Evolutionary conservation across 1,284 basidiomycete genomes (phyloP).

Genomic region (Rhodotorula sp.): DNA sequence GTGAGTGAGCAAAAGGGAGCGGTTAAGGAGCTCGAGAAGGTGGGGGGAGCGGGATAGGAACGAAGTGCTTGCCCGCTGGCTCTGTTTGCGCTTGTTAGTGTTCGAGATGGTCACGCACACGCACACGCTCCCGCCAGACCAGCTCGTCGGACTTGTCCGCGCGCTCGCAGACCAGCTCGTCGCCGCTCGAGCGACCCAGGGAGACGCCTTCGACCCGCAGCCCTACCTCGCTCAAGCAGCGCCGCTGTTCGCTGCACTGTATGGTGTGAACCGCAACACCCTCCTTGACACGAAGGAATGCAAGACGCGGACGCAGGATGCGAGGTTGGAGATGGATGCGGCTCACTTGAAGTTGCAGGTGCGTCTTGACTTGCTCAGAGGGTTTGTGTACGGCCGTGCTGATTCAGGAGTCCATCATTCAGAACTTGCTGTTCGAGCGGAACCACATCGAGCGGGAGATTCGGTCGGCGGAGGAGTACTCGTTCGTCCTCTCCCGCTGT

Average conservation of each 20-base stretch:
- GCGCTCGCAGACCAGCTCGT: conserved; percentile 35
- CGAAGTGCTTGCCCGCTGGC: neutral
- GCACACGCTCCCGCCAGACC: conserved; percentile 20
- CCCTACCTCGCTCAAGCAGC: conserved; percentile 19
- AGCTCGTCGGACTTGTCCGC: conserved; percentile 33
- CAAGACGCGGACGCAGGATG: conserved; percentile 28
- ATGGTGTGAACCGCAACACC: conserved; percentile 11
- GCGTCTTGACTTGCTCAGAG: neutral
- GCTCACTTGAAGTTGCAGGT: conserved; percentile 38
- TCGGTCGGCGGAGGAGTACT: conserved; percentile 41
- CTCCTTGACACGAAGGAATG: conserved; percentile 17
- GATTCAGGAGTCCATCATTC: neutral
- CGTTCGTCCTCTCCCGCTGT: conserved; percentile 15
- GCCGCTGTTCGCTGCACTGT: conserved; percentile 30
- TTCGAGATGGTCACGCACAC: conserved; percentile 29
- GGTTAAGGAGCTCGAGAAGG: neutral
- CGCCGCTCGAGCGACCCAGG: neutral
- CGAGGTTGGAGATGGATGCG: conserved; percentile 39
- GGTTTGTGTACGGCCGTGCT: neutral
- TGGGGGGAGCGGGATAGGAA: neutral
- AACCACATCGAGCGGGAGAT: conserved; percentile 44
- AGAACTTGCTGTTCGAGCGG: conserved; percentile 44
- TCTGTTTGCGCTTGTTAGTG: neutral
- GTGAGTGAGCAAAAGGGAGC: neutral
- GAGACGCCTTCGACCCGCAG: conserved; percentile 9